Evolutionary conservation across 768 basidiomycete genomes (phyloP), one percentile per base, ranked within the genome.

Genomic region (Tulasnella sp.): DNA sequence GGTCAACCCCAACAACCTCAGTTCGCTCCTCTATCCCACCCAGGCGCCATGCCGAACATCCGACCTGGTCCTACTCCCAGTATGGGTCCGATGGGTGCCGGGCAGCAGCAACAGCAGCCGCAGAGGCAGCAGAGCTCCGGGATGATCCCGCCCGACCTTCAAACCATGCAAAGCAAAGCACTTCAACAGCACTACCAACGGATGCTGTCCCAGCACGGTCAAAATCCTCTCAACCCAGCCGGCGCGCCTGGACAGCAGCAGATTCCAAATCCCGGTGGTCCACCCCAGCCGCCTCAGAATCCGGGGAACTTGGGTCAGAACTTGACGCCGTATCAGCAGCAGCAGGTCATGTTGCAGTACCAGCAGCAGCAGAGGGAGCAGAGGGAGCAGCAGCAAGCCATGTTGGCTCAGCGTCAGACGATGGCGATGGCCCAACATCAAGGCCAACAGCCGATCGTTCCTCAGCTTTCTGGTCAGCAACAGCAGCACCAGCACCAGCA

Each of bases 281-380:
- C 64, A 9, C 67, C 40, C 40, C 67, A 68, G 16, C 37, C 17
- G 22, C 12, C 32, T 22, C 69, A 26, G 32, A 40, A 70, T 29
- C 69, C 26, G 16, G 41, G 44, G 44, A 63, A 69, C 40, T 7
- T 70, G 16, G 67, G 62, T 35, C 40, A 67, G 26, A 39, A 72
- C 62, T 22, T 62, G 67, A 68, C 78, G 22, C 76, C 79, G 64
- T 76, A 77, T 75, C 47, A 76, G 70, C 76, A 75, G 69, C 67
- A 66, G 74, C 76, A 67, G 71, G 35, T 67, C 40, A 69, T 75
- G 69, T 34, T 75, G 74, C 74, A 75, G 71, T 40, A 73, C 67
- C 62, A 69, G 79, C 79, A n/a, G 76, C 77, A 75, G 37, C 77
- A 79, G 34, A 79, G 78, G 39, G 75, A 77, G 6, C 77, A 75